Evolutionary conservation across 192 early-diverging fungal species (phyloP).

Genomic region (Nowakowskiella sp.): DNA sequence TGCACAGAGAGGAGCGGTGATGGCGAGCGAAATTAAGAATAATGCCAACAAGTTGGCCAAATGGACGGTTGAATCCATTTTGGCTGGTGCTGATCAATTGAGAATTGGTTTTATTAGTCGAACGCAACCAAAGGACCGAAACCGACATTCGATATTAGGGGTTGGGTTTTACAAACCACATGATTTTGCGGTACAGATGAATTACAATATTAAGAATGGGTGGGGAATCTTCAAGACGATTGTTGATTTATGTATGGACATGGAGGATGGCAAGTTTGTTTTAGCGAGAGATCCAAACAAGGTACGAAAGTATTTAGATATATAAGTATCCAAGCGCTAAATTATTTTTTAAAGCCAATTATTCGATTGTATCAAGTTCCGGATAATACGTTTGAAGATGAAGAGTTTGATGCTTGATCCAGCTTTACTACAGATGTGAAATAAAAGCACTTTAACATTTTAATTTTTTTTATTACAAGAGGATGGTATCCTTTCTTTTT

Average conservation of each 20-base stretch:
- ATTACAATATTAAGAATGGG: slow-evolving; percentile 70
- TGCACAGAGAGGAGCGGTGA: slow-evolving; percentile 88
- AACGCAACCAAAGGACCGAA: slow-evolving; percentile 63
- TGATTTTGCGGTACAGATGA: slow-evolving; percentile 87
- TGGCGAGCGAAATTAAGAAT: slow-evolving; percentile 96
- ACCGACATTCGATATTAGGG: slow-evolving; percentile 76
- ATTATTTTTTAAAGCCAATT: slow-evolving; percentile 44
- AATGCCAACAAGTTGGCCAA: slow-evolving; percentile 89
- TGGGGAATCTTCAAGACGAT: slow-evolving; percentile 97
- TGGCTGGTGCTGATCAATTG: slow-evolving; percentile 83
- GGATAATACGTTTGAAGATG: slow-evolving; percentile 49
- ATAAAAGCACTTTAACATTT: too few species aligned
- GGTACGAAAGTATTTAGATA: too few species aligned
- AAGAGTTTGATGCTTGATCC: too few species aligned
- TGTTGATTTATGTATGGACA: slow-evolving; percentile 73
- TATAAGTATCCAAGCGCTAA: too few species aligned
- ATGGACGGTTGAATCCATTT: slow-evolving; percentile 89
- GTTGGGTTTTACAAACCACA: slow-evolving; percentile 76
- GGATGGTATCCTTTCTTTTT: too few species aligned
- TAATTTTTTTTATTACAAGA: too few species aligned
- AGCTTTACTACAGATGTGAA: too few species aligned
- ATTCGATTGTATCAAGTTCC: slow-evolving; percentile 70
- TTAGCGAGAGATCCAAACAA: slow-evolving; percentile 96
- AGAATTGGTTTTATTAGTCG: slow-evolving; percentile 81
- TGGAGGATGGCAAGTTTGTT: slow-evolving; percentile 92